Conservation (phyloP, 2,329 filamentous ascomycete species). For the Aspergillus sp. region DNA sequence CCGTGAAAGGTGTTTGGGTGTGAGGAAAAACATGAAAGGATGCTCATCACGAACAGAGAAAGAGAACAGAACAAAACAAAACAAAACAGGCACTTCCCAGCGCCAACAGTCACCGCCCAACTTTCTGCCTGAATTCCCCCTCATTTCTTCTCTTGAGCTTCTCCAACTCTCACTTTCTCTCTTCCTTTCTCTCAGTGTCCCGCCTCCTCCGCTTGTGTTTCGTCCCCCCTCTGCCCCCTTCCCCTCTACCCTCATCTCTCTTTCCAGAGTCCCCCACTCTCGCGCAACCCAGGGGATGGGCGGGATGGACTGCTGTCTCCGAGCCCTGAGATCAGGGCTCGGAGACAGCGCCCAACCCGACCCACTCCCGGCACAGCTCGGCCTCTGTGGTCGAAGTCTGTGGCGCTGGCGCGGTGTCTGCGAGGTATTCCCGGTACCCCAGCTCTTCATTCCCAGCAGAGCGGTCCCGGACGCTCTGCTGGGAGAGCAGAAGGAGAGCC, state of each 20-base stretch:
- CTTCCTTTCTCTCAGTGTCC: neutral
- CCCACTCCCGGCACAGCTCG: constrained; percentile 18
- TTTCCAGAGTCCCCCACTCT: neutral
- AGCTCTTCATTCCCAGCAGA: constrained; percentile 16
- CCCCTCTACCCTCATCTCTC: neutral
- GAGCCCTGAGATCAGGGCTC: neutral
- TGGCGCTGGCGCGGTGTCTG: neutral
- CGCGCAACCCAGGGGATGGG: neutral
- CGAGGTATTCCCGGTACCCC: constrained; percentile 23
- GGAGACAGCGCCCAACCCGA: constrained; percentile 6
- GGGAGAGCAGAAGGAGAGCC: constrained; percentile 17
- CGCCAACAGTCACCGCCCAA: neutral
- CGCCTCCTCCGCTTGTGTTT: neutral
- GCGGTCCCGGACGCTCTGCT: neutral
- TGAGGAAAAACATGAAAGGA: neutral
- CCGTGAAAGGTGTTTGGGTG: neutral
- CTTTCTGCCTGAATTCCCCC: neutral
- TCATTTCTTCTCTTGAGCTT: neutral
- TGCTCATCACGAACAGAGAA: neutral
- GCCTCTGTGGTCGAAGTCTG: constrained; percentile 1
- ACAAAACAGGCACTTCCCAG: neutral
- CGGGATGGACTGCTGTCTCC: neutral
- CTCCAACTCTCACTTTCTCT: neutral
- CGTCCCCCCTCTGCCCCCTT: neutral
- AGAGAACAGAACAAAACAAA: neutral